These are phyloP conservation scores for Aphanomyces euteiches DNA, from an alignment of 352 stramenopile genomes.

Conservation along the genomic window DNA sequence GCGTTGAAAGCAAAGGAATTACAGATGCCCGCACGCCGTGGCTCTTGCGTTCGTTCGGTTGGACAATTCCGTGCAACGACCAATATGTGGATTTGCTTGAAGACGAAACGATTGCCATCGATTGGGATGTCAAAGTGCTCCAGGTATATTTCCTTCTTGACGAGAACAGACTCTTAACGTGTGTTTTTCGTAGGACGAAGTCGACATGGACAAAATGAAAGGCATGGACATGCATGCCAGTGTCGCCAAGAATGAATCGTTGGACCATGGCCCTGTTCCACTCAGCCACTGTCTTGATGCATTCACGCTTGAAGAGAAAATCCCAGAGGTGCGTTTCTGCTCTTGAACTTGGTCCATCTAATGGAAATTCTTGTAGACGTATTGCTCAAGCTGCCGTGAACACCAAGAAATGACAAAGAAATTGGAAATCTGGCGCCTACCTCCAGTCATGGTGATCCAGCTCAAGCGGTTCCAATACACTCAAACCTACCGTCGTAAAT, in stretches of 20 bases:
- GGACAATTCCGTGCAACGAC: constrained; percentile 72
- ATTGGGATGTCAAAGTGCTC: constrained; percentile 82
- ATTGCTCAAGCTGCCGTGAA: constrained; percentile 95
- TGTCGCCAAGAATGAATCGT: constrained; percentile 78
- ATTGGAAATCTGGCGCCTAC: constrained; percentile 95
- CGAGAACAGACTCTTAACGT: too few relatives aligned
- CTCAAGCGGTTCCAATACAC: constrained; percentile 99
- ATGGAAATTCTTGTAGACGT: constrained; percentile 56
- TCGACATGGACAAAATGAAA: constrained; percentile 82
- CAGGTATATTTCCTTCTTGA: constrained; percentile 35
- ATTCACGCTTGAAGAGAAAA: constrained; percentile 84
- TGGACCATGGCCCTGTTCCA: constrained; percentile 85
- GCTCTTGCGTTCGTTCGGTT: constrained; percentile 76
- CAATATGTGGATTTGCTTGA: constrained; percentile 75
- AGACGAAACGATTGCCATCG: constrained; percentile 82
- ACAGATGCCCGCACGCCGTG: constrained; percentile 74
- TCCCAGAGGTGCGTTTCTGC: constrained; percentile 50
- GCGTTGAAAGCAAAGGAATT: constrained; percentile 78
- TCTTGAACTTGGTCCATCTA: not conserved
- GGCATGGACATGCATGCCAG: constrained; percentile 75
- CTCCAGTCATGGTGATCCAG: constrained; percentile 97
- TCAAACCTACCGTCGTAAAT: constrained; percentile 84
- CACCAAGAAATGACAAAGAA: constrained; percentile 98
- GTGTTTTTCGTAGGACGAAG: constrained; percentile 41
- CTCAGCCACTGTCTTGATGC: constrained; percentile 75